Conservation (phyloP, 1,139 yeast species). For the Yamadazyma sp. region DNA sequence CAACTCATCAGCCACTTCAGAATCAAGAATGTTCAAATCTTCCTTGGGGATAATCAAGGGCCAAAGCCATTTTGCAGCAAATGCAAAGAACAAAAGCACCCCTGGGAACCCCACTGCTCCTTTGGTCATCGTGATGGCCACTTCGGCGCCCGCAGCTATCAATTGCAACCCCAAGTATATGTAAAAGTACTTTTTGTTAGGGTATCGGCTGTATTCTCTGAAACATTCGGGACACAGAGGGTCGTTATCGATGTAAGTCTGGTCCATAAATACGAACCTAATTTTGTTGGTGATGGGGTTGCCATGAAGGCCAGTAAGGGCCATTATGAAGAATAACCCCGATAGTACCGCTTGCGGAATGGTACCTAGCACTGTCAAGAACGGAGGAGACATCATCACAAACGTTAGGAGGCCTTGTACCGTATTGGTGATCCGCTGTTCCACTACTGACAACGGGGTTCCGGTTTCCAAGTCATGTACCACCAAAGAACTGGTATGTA, state of each 20-base stretch:
- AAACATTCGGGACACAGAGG: constrained; percentile 37
- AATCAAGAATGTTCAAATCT: constrained; percentile 65
- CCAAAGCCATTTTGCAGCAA: constrained; percentile 69
- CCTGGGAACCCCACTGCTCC: constrained; percentile 97
- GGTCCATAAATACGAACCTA: constrained; percentile 65
- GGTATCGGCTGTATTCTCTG: constrained; percentile 31
- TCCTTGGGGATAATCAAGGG: constrained; percentile 62
- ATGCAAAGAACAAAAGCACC: constrained; percentile 56
- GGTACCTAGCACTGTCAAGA: constrained; percentile 72
- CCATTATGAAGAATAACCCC: constrained; percentile 93
- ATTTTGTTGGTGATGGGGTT: constrained; percentile 66
- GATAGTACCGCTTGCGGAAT: constrained; percentile 96
- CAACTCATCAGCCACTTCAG: constrained; percentile 60
- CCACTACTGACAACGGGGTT: constrained; percentile 64
- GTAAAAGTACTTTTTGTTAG: constrained; percentile 50
- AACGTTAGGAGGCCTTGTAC: constrained; percentile 80
- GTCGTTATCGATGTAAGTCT: constrained; percentile 36
- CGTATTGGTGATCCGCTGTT: constrained; percentile 83
- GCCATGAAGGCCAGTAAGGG: constrained; percentile 70
- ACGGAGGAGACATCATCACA: constrained; percentile 88
- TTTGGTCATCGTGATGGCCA: constrained; percentile 79
- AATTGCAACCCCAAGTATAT: constrained; percentile 60
- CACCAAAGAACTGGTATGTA: constrained; percentile 80
- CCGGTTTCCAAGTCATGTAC: constrained; percentile 51
- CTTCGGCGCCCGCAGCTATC: constrained; percentile 74